Percentiles rank a stretch among this genome's conserved stretches.
Conservation (phyloP, 192 early-diverging fungal species). For the Phlyctochytrium planicorne region DNA sequence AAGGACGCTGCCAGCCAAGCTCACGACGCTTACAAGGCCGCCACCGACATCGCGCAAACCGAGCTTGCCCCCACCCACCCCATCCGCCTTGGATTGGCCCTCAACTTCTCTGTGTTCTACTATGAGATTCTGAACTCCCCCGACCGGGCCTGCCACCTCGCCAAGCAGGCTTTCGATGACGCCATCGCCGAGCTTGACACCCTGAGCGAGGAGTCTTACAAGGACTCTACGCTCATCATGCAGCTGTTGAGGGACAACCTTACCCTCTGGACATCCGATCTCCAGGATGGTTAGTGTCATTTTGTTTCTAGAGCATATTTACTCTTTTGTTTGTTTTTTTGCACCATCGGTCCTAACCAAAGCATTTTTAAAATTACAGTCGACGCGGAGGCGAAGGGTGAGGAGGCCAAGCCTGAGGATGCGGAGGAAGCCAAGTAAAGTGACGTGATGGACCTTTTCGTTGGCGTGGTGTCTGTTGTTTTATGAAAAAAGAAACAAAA, state of each 20-base stretch:
- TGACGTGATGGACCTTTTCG: no score
- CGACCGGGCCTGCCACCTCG: constrained; percentile 93
- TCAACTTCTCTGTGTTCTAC: constrained; percentile 99
- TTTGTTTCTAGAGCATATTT: constrained; percentile 3
- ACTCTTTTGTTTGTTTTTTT: constrained; percentile 6
- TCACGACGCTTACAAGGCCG: constrained; percentile 92
- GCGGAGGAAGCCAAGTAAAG: constrained; percentile 46
- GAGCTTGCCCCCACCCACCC: constrained; percentile 97
- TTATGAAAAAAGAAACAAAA: no score
- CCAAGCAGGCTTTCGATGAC: constrained; percentile 98
- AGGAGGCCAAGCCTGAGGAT: constrained; percentile 52
- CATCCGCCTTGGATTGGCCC: constrained; percentile 94
- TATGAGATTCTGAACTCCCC: constrained; percentile 99
- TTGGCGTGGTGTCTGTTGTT: background rate
- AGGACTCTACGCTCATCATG: constrained; percentile 99
- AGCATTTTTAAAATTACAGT: background rate
- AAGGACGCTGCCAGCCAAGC: constrained; percentile 80
- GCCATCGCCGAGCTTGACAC: constrained; percentile 99
- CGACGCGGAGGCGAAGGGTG: constrained; percentile 49
- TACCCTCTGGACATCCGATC: constrained; percentile 98
- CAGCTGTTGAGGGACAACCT: constrained; percentile 98
- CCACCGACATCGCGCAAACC: constrained; percentile 91
- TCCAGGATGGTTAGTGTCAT: constrained; percentile 72
- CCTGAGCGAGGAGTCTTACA: constrained; percentile 98
- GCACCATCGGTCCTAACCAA: no score